Conservation (phyloP, 345 rosid species). For the Aethionema arabicum region DNA sequence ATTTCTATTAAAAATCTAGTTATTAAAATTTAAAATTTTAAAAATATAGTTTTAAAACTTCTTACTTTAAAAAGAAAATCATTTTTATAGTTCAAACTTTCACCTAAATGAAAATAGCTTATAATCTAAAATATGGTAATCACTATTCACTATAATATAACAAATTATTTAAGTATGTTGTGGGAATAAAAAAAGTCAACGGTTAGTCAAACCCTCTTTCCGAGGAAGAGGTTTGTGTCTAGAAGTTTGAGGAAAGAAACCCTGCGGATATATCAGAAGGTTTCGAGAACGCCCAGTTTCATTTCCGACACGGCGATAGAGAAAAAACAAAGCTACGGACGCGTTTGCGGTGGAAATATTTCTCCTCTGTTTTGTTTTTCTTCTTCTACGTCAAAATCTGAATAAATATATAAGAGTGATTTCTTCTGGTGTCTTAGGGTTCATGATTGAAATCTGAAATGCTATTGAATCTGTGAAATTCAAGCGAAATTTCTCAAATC, state of each 20-base stretch:
- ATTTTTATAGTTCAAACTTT: too few species aligned
- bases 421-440: slow-evolving; percentile 2
- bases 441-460: slow-evolving; percentile 14
- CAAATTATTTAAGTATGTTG: too few species aligned
- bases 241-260: neutral
- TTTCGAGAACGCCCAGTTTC: neutral
- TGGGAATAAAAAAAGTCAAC: neutral
- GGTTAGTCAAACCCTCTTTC: neutral
- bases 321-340: neutral
- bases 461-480: neutral
- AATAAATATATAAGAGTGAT: slow-evolving; percentile 4
- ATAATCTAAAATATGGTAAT: too few species aligned
- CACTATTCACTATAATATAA: too few species aligned
- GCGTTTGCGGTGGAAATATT: slow-evolving; percentile 6
- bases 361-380: neutral
- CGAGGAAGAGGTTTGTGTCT: neutral
- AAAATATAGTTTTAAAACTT: too few species aligned
- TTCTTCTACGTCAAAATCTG: slow-evolving; percentile 14
- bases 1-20: too few species aligned
- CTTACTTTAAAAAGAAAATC: too few species aligned
- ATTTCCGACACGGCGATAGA: neutral
- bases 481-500: slow-evolving; percentile 21
- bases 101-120: too few species aligned
- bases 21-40: too few species aligned
- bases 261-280: neutral